Base-by-base conservation (phyloP, 371 early-diverging fungal species). In the Basidiobolus meristosporus region DNA sequence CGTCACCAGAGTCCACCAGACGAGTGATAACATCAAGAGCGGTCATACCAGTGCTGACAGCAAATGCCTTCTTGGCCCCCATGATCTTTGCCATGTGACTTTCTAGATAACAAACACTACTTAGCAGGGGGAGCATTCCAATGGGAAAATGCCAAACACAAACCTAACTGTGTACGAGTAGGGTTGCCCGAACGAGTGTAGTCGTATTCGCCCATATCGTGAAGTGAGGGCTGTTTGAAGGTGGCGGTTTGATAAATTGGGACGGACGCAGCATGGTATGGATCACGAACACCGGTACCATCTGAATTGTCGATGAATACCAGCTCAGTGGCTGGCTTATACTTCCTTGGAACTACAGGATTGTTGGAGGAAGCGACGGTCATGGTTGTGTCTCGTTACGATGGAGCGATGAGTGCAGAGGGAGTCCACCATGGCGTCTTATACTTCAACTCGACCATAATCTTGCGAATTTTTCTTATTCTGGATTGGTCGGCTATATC, bases 171-270 rank as follows among this genome's bases (percentile, higher is more conserved):
- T n/a, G 82, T 69, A 15, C 91, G 64, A 14, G 89, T 88, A 4
- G 91, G 91, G 54, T 90, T 90, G 12, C 89, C 89, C 40, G 74
- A 73, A 31, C 91, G 68, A 38, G 82, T 72, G 50, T 90, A 90
- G 62, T 96, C 97, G 52, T 83, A 95, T 45, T 87, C 85, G 14
- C 91, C 89, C 50, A 70, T 69, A 36, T 79, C 88, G 12, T 65
- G 65, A 1, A 82, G 80, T 6, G 65, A 57, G 15, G 53, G 51
- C 57, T 91, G 92, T 59, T 87, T 91, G 61, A 95, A 95, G 0
- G 96, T 95, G 10, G 96, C 96, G 0, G 91, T 82, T 52, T 91
- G 91, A 65, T 92, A 92, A 47, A 95, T 87, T 22, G 96, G 96
- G 19, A 88, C 77, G 5, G 88, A 85, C 21, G 87, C 67, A 15